Evolutionary conservation across 2,329 filamentous ascomycete genomes (phyloP), one percentile per base, ranked within the genome.

Genomic region (Aphanocladium album): DNA sequence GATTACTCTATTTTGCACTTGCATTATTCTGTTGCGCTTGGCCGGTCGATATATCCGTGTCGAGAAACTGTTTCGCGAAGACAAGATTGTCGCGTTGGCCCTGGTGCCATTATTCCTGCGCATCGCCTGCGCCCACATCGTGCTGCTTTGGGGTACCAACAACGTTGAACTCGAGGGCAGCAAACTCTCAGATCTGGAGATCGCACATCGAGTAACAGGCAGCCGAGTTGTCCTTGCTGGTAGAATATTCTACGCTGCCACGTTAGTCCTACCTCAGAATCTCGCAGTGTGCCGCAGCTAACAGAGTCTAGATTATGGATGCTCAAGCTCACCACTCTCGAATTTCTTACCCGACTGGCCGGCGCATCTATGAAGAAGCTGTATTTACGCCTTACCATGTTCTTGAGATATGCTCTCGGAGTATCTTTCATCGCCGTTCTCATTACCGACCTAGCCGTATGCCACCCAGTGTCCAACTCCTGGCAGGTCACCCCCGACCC

Each of bases 121-220:
- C 65, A 96, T 96, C 86, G 88, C 81, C 9, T 83, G 90, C 55
- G 85, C 96, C 5, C 93, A 97, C 77, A 82, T 92, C 62, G 83
- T 96, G 17, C 77, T 97, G 60, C 75, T 89, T n/a, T 93, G 85
- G 71, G 93, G 93, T 41, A 97, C 93, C 52, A 97, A 97, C 76
- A 97, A 97, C 71, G 85, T 87, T 53, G 79, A 85, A 49, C 71
- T 84, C 27, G 81, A 80, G 0, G 75, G 72, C 7, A 77, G 76
- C 84, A 65, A 80, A 71, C 46, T 76, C 27, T 73, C 76, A 7
- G 78, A 81, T 17, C 72, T 79, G 1, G 79, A 89, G 25, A 81
- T 92, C 5, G 76, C 77, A 35, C 82, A 82, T 57, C 86, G 87
- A 62, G 77, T 82, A 39, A 82, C 91, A 51, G 93, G 89, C 1